Evolutionary conservation across 352 stramenopile species (phyloP), one percentile per base, ranked within the genome.

Genomic region (Pythium apleroticum): DNA sequence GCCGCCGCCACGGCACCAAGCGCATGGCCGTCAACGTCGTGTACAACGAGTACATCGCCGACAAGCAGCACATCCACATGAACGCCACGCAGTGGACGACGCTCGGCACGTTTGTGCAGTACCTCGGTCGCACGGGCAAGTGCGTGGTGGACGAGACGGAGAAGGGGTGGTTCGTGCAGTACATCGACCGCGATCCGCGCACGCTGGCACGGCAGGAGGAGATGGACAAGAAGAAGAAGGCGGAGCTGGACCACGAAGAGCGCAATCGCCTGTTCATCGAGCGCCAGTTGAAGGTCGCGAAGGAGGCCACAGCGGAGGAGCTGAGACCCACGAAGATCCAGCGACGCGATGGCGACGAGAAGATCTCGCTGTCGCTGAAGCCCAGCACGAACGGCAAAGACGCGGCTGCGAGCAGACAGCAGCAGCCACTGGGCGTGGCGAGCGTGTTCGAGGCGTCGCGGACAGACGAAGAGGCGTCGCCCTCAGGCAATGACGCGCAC

Each of bases 41-140:
- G 4, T 99, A 99, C 84, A 98, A 99, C 76, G 97, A 99, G 77
- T 98, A 99, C 66, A 99, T 99, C 74, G 74, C 90, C 14, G 97
- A 99, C 84, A 99, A 99, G 77, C 65, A 97, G 60, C 98, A 99
- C 74, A 82, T 99, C 50, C 98, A 99, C 75, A 99, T 99, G 97
- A 99, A 99, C 78, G 88, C 97, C 0, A 99, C 98, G 19, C 93
- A 98, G 64, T 99, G 97, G 97, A 89, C 87, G 25, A 98, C 97
- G 20, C 84, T 99, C 48, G 92, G 89, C 6, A 85, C 90, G 43
- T 99, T 99, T 80, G 93, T 99, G 15, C 95, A 99, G 82, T 99
- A 99, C 76, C 84, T 99, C 27, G 97, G 97, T 2, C 98, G 98
- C 66, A 98, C 84, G 28, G 96, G 97, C 60, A 98, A 98, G 65